Evolutionary conservation across 495 filamentous ascomycete species (phyloP).

Genomic region (Rhizodiscina lignyota): DNA sequence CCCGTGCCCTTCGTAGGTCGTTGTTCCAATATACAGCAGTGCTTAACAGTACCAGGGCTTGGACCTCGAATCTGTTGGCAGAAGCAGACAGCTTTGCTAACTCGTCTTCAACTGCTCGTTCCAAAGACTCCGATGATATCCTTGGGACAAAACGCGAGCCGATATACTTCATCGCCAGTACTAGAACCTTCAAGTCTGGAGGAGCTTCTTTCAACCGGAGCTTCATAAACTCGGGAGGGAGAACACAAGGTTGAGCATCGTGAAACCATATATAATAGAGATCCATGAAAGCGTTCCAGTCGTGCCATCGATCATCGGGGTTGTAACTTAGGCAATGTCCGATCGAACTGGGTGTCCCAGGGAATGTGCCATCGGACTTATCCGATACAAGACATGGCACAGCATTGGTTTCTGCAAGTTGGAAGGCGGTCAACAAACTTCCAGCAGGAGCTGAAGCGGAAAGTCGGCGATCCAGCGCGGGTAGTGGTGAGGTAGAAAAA

Average conservation of each 20-base stretch:
- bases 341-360: too few species aligned
- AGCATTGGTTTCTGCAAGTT: constrained; percentile 1
- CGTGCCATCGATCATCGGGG: constrained; percentile 1
- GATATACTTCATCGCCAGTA: constrained; percentile 52
- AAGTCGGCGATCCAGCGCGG: not conserved
- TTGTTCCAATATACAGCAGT: constrained; percentile 62
- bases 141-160: constrained; percentile 42
- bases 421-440: not conserved
- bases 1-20: constrained; percentile 44
- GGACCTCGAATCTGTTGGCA: constrained; percentile 26
- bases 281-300: constrained; percentile 5
- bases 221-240: constrained; percentile 28
- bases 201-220: too few species aligned
- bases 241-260: constrained; percentile 46
- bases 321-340: not conserved
- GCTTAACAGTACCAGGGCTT: constrained; percentile 57
- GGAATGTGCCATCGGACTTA: too few species aligned
- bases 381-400: not conserved
- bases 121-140: constrained; percentile 4
- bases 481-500: not conserved
- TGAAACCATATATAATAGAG: constrained; percentile 33
- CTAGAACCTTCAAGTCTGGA: constrained; percentile 9
- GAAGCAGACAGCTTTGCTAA: not conserved
- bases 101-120: constrained; percentile 1
- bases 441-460: not conserved